These are phyloP conservation scores for Plenodomus biglobosus DNA, from an alignment of 2,329 filamentous ascomycete genomes.

Conservation along the genomic window DNA sequence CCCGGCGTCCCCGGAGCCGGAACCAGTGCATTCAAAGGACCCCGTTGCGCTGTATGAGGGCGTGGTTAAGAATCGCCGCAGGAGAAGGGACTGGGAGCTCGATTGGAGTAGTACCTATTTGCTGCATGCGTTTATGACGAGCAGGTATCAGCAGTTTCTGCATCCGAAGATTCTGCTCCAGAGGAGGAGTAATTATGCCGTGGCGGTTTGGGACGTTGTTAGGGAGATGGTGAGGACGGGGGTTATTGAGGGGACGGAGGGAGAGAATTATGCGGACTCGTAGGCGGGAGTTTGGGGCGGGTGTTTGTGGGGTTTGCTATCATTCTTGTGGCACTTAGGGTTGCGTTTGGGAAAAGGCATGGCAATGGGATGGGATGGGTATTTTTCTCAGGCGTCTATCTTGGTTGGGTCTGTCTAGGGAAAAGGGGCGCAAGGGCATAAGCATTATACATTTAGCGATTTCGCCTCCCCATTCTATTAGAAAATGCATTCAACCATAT, in stretches of 20 bases:
- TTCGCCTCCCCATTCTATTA: too few relatives aligned
- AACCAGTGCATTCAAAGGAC: slow-evolving; percentile 2
- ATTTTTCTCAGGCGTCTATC: too few relatives aligned
- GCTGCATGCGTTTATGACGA: slow-evolving; percentile 18
- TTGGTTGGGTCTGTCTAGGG: too few relatives aligned
- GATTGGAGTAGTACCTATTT: slow-evolving; percentile 19
- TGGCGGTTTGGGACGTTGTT: slow-evolving; percentile 18
- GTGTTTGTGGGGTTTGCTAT: too few relatives aligned
- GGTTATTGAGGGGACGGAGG: slow-evolving; percentile 9
- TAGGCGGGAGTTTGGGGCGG: too few relatives aligned
- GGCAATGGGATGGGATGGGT: too few relatives aligned
- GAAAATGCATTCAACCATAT: too few relatives aligned
- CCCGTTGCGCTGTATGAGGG: slow-evolving; percentile 13
- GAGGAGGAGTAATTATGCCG: slow-evolving; percentile 19
- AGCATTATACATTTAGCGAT: too few relatives aligned
- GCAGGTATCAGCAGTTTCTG: slow-evolving; percentile 6
- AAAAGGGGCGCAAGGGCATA: too few relatives aligned
- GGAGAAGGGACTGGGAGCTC: slow-evolving; percentile 17
- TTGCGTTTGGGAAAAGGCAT: too few relatives aligned
- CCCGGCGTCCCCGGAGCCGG: slow-evolving; percentile 5
- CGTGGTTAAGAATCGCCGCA: slow-evolving; percentile 7
- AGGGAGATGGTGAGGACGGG: slow-evolving; percentile 20
- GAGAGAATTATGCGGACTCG: background rate
- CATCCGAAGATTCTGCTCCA: slow-evolving; percentile 14
- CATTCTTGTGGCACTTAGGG: too few relatives aligned